phyloP scores from a whole-genome alignment of 305 asterid species.

The Rubia tinctorum region DNA sequence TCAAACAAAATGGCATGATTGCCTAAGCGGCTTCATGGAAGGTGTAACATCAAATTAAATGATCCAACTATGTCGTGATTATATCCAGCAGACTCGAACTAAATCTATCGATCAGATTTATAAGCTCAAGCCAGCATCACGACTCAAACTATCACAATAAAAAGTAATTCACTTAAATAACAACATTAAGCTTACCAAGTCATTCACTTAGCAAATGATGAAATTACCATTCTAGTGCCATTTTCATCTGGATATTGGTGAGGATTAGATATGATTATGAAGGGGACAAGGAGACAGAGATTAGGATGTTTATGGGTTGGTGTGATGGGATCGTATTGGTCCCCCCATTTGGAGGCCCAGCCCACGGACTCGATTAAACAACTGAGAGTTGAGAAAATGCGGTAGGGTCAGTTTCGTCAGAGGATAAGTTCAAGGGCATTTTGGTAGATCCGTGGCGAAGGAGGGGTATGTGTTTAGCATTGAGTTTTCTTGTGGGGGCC shows the following conservation, averaged over 20 bases:
- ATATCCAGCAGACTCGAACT: too few relatives aligned
- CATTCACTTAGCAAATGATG: too few relatives aligned
- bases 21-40: too few relatives aligned
- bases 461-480: not conserved
- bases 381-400: not conserved
- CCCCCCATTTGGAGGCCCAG: not conserved
- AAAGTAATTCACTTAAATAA: too few relatives aligned
- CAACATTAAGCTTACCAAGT: too few relatives aligned
- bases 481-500: not conserved
- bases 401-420: conserved; percentile 5
- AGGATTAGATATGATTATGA: not conserved
- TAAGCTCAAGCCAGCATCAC: too few relatives aligned
- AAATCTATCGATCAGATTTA: too few relatives aligned
- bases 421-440: conserved; percentile 5
- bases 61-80: too few relatives aligned
- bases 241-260: not conserved
- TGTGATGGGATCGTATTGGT: not conserved
- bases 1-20: too few relatives aligned
- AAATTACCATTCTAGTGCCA: too few relatives aligned
- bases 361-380: not conserved
- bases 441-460: not conserved
- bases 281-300: not conserved
- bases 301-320: not conserved
- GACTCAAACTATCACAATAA: too few relatives aligned
- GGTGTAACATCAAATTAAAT: too few relatives aligned